These are phyloP conservation scores for Fusarium protoensiforme DNA, from an alignment of 2,329 filamentous ascomycete genomes.

Conservation along the genomic window DNA sequence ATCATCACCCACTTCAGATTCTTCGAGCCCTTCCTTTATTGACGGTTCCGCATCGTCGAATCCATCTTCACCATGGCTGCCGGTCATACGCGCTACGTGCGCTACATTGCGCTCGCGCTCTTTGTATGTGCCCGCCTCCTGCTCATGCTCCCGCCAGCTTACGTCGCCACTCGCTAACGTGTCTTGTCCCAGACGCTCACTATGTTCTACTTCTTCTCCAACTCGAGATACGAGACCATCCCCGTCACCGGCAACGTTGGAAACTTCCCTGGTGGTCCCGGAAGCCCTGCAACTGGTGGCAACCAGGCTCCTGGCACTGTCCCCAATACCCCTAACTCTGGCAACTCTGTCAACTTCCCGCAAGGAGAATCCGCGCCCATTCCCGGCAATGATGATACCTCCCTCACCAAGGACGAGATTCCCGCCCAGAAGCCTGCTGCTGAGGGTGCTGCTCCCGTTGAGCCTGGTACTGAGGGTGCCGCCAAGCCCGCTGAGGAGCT, in stretches of 20 bases:
- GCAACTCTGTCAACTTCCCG: conserved; percentile 40
- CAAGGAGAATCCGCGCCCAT: conserved; percentile 30
- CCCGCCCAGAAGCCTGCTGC: conserved; percentile 34
- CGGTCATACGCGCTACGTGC: conserved; percentile 78
- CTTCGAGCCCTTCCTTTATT: conserved; percentile 16
- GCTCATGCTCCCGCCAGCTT: not conserved
- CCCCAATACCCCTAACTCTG: conserved; percentile 29
- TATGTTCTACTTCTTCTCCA: conserved; percentile 85
- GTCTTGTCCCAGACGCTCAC: conserved; percentile 27
- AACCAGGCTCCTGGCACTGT: conserved; percentile 34
- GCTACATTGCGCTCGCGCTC: conserved; percentile 83
- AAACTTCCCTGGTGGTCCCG: conserved; percentile 40
- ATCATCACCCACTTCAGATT: conserved; percentile 23
- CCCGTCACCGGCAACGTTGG: conserved; percentile 25
- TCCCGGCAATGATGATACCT: conserved; percentile 21
- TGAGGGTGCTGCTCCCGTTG: conserved; percentile 17
- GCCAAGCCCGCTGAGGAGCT: conserved; percentile 10
- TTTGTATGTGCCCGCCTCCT: conserved; percentile 71
- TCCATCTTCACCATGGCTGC: conserved; percentile 66
- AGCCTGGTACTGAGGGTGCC: conserved; percentile 9
- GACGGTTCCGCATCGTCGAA: conserved; percentile 28
- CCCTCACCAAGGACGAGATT: conserved; percentile 31
- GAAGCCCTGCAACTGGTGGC: conserved; percentile 20
- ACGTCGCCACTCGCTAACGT: conserved; percentile 24
- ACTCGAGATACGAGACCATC: conserved; percentile 60